Conservation (phyloP, 345 rosid genomes). For the Capsella bursapastoris region DNA sequence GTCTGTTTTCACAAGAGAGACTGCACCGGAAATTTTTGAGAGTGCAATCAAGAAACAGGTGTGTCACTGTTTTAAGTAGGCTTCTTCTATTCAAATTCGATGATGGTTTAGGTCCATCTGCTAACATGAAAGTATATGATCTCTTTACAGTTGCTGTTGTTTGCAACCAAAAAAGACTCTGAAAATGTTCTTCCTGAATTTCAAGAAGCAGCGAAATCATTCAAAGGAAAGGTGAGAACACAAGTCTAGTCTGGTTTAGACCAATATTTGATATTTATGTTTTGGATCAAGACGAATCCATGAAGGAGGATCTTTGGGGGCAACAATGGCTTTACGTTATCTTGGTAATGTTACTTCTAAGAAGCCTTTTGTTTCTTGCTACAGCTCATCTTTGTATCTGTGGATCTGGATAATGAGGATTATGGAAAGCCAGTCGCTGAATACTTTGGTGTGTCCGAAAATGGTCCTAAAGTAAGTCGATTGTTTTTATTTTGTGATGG, state of each 20-base stretch:
- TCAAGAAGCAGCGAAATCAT: constrained; percentile 79
- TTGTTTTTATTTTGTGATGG: neutral
- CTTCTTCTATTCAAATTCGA: neutral
- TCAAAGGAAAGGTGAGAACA: constrained; percentile 86
- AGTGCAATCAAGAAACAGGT: constrained; percentile 94
- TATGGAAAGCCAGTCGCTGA: constrained; percentile 92
- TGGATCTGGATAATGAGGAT: constrained; percentile 92
- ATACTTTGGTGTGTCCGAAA: constrained; percentile 79
- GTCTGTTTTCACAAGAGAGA: constrained; percentile 79
- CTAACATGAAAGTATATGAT: constrained; percentile 23
- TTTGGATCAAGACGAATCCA: neutral
- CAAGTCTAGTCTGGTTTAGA: neutral
- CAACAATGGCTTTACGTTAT: neutral
- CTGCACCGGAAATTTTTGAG: constrained; percentile 78
- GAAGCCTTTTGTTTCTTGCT: constrained; percentile 25
- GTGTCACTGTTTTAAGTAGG: constrained; percentile 12
- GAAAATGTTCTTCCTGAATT: constrained; percentile 67
- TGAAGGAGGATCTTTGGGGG: neutral
- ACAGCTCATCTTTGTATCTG: constrained; percentile 89
- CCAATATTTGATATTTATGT: neutral
- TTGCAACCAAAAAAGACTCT: constrained; percentile 69
- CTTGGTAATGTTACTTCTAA: constrained; percentile 20
- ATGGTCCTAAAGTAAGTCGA: constrained; percentile 61
- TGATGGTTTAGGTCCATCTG: constrained; percentile 16
- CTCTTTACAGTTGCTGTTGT: constrained; percentile 70